Evolutionary conservation across 2,329 filamentous ascomycete species (phyloP).

Genomic region (Orbilia ellipsospora): DNA sequence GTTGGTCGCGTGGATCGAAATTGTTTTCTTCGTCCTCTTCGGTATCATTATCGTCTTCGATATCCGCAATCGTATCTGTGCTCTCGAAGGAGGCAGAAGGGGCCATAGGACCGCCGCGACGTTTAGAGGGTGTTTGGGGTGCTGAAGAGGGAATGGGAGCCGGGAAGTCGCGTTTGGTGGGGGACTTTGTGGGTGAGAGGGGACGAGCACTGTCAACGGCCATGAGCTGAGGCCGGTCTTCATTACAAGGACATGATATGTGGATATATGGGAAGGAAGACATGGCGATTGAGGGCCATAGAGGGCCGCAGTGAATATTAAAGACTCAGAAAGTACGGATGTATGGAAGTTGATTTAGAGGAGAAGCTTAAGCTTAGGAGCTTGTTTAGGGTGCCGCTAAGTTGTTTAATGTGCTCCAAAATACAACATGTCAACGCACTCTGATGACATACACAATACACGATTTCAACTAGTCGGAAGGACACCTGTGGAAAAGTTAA

Average conservation of each 20-base stretch:
- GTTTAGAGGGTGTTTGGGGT: conserved; percentile 48
- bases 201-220: conserved; percentile 51
- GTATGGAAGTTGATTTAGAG: not conserved
- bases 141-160: not conserved
- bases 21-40: conserved; percentile 78
- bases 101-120: conserved; percentile 54
- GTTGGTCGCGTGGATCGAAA: conserved; percentile 85
- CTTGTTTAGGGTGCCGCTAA: not conserved
- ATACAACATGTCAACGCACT: conserved; percentile 33
- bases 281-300: conserved; percentile 12
- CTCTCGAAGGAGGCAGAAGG: conserved; percentile 40
- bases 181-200: conserved; percentile 62
- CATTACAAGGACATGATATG: conserved; percentile 73
- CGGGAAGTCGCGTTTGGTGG: conserved; percentile 61
- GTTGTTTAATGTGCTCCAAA: conserved; percentile 11
- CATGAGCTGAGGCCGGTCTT: conserved; percentile 61
- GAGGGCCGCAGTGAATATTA: not conserved
- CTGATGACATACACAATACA: not conserved
- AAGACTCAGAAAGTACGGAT: not conserved
- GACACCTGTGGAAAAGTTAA: too few species aligned
- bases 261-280: conserved; percentile 71
- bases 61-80: conserved; percentile 63
- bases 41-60: conserved; percentile 61
- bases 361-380: conserved; percentile 22
- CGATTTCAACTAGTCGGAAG: not conserved